Evolutionary conservation across 768 basidiomycete genomes (phyloP).

Genomic region (Macrocybe gigantea): DNA sequence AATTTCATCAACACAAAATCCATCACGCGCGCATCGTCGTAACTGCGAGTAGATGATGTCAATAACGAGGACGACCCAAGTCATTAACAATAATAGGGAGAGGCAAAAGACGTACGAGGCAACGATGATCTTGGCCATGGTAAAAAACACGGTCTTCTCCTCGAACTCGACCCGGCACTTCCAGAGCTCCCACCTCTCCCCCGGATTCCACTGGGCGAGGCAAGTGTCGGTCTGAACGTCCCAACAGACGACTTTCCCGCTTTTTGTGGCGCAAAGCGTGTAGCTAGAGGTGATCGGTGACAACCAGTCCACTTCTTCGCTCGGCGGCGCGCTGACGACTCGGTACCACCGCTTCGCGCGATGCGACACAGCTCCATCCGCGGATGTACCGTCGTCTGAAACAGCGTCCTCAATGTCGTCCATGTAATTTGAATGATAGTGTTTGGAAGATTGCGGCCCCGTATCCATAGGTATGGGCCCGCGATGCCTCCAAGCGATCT

Average conservation of each 20-base stretch:
- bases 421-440: constrained; percentile 32
- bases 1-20: constrained; percentile 69
- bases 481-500: constrained; percentile 55
- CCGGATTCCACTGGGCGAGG: constrained; percentile 67
- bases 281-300: constrained; percentile 74
- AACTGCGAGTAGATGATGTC: constrained; percentile 22
- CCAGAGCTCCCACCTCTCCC: constrained; percentile 64
- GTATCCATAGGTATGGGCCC: constrained; percentile 46
- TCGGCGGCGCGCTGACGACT: constrained; percentile 59
- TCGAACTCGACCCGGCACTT: constrained; percentile 77
- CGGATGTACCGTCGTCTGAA: constrained; percentile 3
- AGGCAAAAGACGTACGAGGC: constrained; percentile 34
- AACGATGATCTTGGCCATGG: constrained; percentile 61
- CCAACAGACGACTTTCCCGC: constrained; percentile 74
- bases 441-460: constrained; percentile 22
- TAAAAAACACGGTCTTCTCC: constrained; percentile 64
- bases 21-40: constrained; percentile 60
- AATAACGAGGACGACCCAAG: not conserved
- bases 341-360: constrained; percentile 51
- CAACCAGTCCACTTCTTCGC: constrained; percentile 70
- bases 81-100: not conserved
- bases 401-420: constrained; percentile 17
- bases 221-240: constrained; percentile 57
- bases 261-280: constrained; percentile 73
- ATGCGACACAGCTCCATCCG: not conserved